Conservation (phyloP, 257 asterid genomes). For the Lantana camara region DNA sequence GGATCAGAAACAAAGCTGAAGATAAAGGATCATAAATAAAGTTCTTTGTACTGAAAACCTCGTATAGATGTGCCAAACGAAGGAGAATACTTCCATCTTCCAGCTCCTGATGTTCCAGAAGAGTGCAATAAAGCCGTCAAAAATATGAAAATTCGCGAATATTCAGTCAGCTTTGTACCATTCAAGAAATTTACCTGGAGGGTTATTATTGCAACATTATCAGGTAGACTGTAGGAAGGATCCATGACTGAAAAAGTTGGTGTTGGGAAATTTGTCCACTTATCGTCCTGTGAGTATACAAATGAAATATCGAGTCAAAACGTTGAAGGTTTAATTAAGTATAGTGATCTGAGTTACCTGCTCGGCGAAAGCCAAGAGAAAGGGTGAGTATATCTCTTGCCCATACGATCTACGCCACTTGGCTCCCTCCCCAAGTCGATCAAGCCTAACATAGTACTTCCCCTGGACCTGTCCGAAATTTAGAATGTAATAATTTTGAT, state of each 20-base stretch:
- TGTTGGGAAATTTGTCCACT: constrained; percentile 50
- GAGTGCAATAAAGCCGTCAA: neutral
- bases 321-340: neutral
- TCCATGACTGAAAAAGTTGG: constrained; percentile 77
- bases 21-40: no score
- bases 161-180: neutral
- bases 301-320: constrained; percentile 18
- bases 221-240: constrained; percentile 82
- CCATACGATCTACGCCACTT: constrained; percentile 96
- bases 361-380: constrained; percentile 84
- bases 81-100: constrained; percentile 66
- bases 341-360: constrained; percentile 48
- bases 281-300: constrained; percentile 54
- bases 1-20: neutral
- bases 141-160: neutral
- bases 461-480: constrained; percentile 68
- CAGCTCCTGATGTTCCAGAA: constrained; percentile 64
- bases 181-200: constrained; percentile 65
- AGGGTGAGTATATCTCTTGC: constrained; percentile 94
- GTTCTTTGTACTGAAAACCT: constrained; percentile 62
- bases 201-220: constrained; percentile 80
- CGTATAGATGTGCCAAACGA: constrained; percentile 93
- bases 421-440: constrained; percentile 89
- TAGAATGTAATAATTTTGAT: constrained; percentile 6
- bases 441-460: constrained; percentile 72